Conservation (phyloP, 176 grass and related monocot genomes). For the Triticum timopheevii region DNA sequence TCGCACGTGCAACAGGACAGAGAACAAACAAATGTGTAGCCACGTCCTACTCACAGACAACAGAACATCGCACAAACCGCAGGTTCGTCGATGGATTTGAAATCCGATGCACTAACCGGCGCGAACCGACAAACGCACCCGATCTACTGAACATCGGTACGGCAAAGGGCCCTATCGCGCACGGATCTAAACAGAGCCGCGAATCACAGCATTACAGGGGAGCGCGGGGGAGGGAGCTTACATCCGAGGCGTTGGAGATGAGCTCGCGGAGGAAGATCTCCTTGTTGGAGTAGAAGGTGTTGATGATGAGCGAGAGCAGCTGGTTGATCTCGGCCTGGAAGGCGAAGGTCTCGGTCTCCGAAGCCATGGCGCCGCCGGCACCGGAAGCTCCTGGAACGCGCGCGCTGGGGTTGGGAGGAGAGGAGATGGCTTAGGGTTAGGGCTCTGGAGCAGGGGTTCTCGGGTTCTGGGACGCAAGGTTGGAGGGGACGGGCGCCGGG, state of each 20-base stretch:
- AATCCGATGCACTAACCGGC: background rate
- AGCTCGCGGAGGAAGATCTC: constrained; percentile 97
- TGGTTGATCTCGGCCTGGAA: constrained; percentile 99
- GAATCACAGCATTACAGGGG: background rate
- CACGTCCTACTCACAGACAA: background rate
- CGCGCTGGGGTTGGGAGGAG: background rate
- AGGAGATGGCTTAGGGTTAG: constrained; percentile 33
- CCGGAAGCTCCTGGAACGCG: background rate
- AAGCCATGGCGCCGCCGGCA: constrained; percentile 44
- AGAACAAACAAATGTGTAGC: background rate
- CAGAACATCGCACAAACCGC: background rate
- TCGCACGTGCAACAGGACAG: background rate
- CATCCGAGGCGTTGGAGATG: constrained; percentile 92
- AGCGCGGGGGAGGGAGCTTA: background rate
- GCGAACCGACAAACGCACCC: background rate
- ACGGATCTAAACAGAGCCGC: background rate
- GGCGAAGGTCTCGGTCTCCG: constrained; percentile 89
- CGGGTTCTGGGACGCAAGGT: background rate
- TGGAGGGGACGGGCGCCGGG: background rate
- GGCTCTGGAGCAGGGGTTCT: background rate
- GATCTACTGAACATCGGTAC: background rate
- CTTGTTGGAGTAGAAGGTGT: constrained; percentile 99
- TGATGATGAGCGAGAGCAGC: constrained; percentile 91
- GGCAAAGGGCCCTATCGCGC: no score
- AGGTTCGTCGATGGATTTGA: background rate